These are phyloP conservation scores for Malus hybrid DNA, from an alignment of 331 rosid genomes.

Conservation along the genomic window DNA sequence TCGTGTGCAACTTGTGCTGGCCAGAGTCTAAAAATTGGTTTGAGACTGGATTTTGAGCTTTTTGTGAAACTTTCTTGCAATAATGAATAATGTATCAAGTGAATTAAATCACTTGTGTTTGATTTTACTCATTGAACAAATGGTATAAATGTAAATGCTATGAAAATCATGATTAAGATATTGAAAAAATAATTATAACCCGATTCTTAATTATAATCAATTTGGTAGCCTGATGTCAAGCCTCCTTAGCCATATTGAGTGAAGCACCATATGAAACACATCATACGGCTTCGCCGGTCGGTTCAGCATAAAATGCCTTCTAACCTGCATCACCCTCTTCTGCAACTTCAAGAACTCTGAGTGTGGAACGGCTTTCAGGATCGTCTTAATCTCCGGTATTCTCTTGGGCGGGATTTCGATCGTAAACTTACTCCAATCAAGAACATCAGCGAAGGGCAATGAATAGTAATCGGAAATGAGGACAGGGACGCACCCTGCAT, in stretches of 20 bases:
- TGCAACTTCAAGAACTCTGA: constrained; percentile 11
- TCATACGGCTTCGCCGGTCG: constrained; percentile 26
- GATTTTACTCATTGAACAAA: background rate
- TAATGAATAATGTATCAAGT: background rate
- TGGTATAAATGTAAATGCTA: background rate
- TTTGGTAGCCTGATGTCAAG: constrained; percentile 16
- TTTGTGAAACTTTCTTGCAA: background rate
- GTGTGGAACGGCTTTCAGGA: constrained; percentile 13
- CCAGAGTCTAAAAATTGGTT: background rate
- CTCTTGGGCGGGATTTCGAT: constrained; percentile 17
- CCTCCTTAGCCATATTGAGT: constrained; percentile 26
- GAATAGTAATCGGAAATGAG: constrained; percentile 18
- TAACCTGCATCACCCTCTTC: constrained; percentile 16
- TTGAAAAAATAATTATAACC: background rate
- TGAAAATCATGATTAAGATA: background rate
- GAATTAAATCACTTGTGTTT: background rate
- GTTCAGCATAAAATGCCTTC: constrained; percentile 25
- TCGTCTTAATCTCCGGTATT: constrained; percentile 23
- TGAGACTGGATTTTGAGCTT: background rate
- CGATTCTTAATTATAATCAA: background rate
- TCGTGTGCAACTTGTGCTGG: background rate
- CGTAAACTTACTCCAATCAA: constrained; percentile 24
- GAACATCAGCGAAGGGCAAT: constrained; percentile 20
- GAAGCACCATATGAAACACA: constrained; percentile 25
- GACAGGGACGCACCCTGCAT: constrained; percentile 26